Base-by-base conservation (phyloP, 2,329 filamentous ascomycete species). In the Clonostachys solani region DNA sequence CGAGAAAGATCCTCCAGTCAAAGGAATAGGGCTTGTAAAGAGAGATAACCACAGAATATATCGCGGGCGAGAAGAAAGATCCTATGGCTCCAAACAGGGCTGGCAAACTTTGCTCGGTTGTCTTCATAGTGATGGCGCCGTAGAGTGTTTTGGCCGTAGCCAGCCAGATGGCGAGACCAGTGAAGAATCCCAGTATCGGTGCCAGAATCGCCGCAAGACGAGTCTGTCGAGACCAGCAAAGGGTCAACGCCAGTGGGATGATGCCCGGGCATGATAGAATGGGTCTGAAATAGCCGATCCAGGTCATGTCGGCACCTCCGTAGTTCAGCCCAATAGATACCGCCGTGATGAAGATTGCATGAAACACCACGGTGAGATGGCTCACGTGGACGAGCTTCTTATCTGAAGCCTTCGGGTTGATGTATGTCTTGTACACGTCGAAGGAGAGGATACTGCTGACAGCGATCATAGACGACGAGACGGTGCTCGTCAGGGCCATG, bases 401-500 rank as follows among this genome's bases (percentile, higher is more conserved):
- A 23, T 88, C 88, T 43, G 77, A 83, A 7, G 89, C 88, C 1
- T 69, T 60, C 0, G 87, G 88, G 53, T 92, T 86, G 69, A 92
- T 78, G 63, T 95, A 94, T 1, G 86, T 89, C 53, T 89, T 84
- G 66, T 92, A 94, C 54, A 92, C 76, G 59, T 94, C 89, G 61
- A 92, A 92, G 1, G 89, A 92, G 65, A 84, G 48, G 64, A 94
- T 92, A 2, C 85, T 89, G 4, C 86, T 90, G 6, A 94, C 88
- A 4, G 89, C 87, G 50, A 94, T 92, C n/a, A 92, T 69, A 60
- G 92, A 86, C 0, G 87, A 85, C 3, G 84, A 90, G 54, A 85
- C 87, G 2, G 89, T 87, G 6, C 81, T 87, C 2, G 89, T 92
- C 23, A 94, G 88, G 15, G 89, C 89, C 86, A 94, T 92, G 71